Base-by-base conservation (phyloP, 257 asterid genomes). In the Verbena officinalis region DNA sequence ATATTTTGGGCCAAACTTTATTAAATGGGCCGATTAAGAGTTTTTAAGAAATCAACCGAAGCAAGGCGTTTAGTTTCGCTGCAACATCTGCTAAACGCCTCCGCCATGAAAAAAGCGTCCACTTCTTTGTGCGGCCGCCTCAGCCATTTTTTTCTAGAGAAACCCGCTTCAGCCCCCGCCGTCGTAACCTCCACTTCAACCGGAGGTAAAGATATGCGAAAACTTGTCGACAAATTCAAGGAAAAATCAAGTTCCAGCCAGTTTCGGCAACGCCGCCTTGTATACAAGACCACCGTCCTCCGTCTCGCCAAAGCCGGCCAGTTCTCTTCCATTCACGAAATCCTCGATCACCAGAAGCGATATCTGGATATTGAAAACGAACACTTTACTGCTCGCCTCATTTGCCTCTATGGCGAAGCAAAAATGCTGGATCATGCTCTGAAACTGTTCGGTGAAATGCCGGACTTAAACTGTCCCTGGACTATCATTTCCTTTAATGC, bases 401-500 rank as follows among this genome's bases (percentile, higher is more conserved):
- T 83, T 2, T n/a, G 20, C 23, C 67, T 74, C 0, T 80, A 73
- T n/a, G 88, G 89, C 0, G 13, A 77, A 33, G 80, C 84, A 40
- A 71, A 73, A 3, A 80, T 85, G 93, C 24, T 56, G 9, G 69
- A 74, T 4, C 78, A 67, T 12, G 87, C 90, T 8, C 68, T 61
- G 56, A 68, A 80, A 14, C 34, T 85, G 81, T 85, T 85, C 73
- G 87, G 80, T 20, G 84, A 83, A 80, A 68, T 85, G 81, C 90
- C 90, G 17, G 58, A 73, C 21, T 55, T 83, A 50, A 75, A 68
- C 0, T 85, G 89, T 66, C 75, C 75, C 2, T 77, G 78, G 6
- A 80, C 84, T 4, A 75, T 72, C 16, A 9, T 72, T 51, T 77
- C 90, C 45, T 83, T 83, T 69, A 80, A 85, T 14, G 83, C 77